Conservation (phyloP, 148 eudicot species). For the Camellia granthamiana region DNA sequence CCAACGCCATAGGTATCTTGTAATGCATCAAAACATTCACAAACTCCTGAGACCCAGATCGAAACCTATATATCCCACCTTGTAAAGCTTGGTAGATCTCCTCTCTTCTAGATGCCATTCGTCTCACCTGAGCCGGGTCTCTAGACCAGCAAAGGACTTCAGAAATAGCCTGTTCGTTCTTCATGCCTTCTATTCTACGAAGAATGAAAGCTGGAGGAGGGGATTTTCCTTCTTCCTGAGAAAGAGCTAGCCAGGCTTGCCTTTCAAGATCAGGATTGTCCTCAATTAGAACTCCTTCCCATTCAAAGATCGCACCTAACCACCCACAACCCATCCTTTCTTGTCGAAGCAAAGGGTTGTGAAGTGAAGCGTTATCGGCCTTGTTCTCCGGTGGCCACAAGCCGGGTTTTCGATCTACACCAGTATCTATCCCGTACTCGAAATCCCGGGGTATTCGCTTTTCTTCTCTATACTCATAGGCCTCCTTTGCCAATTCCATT, state of each 20-base stretch:
- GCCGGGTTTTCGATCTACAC: constrained; percentile 54
- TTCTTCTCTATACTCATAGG: constrained; percentile 44
- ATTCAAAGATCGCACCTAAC: constrained; percentile 94
- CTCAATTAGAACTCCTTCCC: constrained; percentile 92
- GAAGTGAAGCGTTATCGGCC: constrained; percentile 72
- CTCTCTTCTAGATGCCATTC: constrained; percentile 74
- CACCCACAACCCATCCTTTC: constrained; percentile 96
- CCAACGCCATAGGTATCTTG: constrained; percentile 89
- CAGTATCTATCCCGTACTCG: constrained; percentile 37
- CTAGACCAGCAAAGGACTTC: constrained; percentile 97
- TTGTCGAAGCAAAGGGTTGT: constrained; percentile 80
- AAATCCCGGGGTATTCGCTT: constrained; percentile 45
- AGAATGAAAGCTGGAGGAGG: constrained; percentile 67
- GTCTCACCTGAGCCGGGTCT: constrained; percentile 55
- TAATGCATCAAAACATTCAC: constrained; percentile 54
- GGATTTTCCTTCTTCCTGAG: constrained; percentile 84
- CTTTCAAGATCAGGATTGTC: constrained; percentile 80
- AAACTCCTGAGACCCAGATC: constrained; percentile 80
- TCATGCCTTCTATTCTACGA: constrained; percentile 83
- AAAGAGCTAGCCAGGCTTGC: constrained; percentile 82
- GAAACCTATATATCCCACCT: constrained; percentile 71
- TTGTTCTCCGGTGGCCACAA: constrained; percentile 77
- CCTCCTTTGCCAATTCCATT: constrained; percentile 79
- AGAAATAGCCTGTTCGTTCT: constrained; percentile 88
- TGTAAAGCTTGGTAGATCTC: constrained; percentile 71